A percentile compares a stretch with the other conserved stretches of the same genome.
Conservation (phyloP, 306 rosid genomes). For the Quercus alba region DNA sequence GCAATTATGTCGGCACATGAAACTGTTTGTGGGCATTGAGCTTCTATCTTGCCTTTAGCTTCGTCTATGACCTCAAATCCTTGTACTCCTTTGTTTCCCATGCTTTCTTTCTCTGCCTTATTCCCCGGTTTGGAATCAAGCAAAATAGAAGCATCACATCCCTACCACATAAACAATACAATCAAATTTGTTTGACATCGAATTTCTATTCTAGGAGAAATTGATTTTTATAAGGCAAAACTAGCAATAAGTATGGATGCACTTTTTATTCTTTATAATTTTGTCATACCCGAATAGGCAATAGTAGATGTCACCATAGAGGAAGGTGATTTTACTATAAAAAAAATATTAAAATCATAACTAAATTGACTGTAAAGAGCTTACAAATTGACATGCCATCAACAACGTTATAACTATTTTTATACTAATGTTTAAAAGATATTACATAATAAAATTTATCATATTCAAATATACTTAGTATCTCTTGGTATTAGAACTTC, state of each 20-base stretch:
- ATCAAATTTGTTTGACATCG: not conserved
- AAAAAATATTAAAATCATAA: too few species aligned
- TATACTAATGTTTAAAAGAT: too few species aligned
- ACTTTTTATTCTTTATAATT: too few species aligned
- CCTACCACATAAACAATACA: not conserved
- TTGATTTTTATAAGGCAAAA: not conserved
- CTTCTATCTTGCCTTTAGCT: conserved; percentile 14
- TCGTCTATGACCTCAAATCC: not conserved
- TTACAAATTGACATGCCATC: too few species aligned
- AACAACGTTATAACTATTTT: too few species aligned
- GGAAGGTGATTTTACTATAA: too few species aligned
- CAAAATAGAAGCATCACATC: conserved; percentile 13
- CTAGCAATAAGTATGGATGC: not conserved
- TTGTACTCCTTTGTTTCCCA: not conserved
- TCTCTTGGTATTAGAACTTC: too few species aligned
- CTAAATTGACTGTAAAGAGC: too few species aligned
- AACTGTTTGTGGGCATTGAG: not conserved
- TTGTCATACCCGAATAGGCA: too few species aligned
- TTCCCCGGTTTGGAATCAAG: not conserved
- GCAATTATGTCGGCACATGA: conserved; percentile 3
- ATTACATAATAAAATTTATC: too few species aligned
- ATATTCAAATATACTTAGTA: too few species aligned
- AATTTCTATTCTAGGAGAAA: not conserved
- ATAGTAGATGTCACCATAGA: too few species aligned
- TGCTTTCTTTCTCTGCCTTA: not conserved